A percentile compares a stretch with the other conserved stretches of the same genome.
phyloP scores from a whole-genome alignment of 2,329 filamentous ascomycete species.

The Xylaria sp. region DNA sequence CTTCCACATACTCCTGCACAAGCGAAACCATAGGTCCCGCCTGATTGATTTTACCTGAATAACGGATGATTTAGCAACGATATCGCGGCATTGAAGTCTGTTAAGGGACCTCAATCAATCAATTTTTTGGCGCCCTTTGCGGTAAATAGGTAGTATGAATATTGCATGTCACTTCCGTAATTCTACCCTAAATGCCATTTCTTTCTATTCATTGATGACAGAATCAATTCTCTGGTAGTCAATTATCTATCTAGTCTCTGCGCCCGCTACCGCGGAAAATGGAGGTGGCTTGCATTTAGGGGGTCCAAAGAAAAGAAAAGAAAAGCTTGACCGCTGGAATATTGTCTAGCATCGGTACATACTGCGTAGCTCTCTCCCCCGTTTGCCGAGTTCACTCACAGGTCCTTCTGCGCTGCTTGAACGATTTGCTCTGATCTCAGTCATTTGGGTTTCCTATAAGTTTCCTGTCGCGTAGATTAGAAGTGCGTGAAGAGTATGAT shows the following conservation, averaged over 20 bases:
- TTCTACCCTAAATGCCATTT: slow-evolving; percentile 38
- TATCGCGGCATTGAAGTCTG: background rate
- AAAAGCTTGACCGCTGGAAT: background rate
- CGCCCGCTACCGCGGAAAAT: background rate
- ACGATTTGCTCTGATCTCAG: background rate
- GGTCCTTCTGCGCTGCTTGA: no score
- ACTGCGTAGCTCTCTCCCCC: background rate
- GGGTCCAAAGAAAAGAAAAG: background rate
- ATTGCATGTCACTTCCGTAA: slow-evolving; percentile 28
- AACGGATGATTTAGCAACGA: slow-evolving; percentile 1
- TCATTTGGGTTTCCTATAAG: background rate
- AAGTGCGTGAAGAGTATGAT: background rate
- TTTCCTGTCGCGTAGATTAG: background rate
- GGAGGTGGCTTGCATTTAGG: slow-evolving; percentile 10
- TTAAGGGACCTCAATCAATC: background rate
- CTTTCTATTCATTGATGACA: slow-evolving; percentile 38
- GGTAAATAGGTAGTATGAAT: slow-evolving; percentile 3
- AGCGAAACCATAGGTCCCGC: background rate
- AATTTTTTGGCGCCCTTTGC: background rate
- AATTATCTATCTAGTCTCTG: background rate
- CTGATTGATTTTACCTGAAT: slow-evolving; percentile 7
- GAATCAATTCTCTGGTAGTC: slow-evolving; percentile 23
- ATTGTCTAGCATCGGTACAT: slow-evolving; percentile 9
- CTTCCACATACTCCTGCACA: background rate
- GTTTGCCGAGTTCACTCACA: no score